phyloP scores from a whole-genome alignment of 2,329 filamentous ascomycete species.

The Fusarium avenaceum region DNA sequence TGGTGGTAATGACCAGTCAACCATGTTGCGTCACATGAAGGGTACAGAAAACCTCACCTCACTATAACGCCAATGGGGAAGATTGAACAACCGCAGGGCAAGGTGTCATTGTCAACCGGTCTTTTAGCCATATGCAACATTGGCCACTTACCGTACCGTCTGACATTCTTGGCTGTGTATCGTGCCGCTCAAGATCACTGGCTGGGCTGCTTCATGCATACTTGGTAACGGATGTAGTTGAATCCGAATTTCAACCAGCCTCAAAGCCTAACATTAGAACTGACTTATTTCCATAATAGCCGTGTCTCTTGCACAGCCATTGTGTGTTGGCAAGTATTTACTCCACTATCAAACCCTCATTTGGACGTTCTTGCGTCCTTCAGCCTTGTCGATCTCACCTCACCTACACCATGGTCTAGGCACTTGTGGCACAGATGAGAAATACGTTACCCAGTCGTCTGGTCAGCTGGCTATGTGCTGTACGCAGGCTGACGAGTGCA shows the following conservation, averaged over 20 bases:
- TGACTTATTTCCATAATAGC: slow-evolving; percentile 25
- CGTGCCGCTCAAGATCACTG: slow-evolving; percentile 7
- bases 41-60: slow-evolving; percentile 3
- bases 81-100: slow-evolving; percentile 1
- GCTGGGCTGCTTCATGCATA: slow-evolving; percentile 20
- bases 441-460: slow-evolving; percentile 17
- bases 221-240: not conserved
- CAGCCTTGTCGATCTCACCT: slow-evolving; percentile 42
- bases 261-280: slow-evolving; percentile 24
- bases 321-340: slow-evolving; percentile 22
- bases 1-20: slow-evolving; percentile 29
- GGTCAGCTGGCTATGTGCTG: slow-evolving; percentile 42
- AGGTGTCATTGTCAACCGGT: slow-evolving; percentile 14
- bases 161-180: slow-evolving; percentile 14
- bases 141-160: slow-evolving; percentile 28
- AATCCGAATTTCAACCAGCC: slow-evolving; percentile 12
- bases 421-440: slow-evolving; percentile 27
- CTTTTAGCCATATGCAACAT: slow-evolving; percentile 27
- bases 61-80: slow-evolving; percentile 22
- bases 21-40: slow-evolving; percentile 25
- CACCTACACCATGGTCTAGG: slow-evolving; percentile 39
- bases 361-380: slow-evolving; percentile 18
- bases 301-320: slow-evolving; percentile 6
- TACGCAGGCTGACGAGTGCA: slow-evolving; percentile 45
- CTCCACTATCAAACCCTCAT: slow-evolving; percentile 26